Conservation (phyloP, 2,329 filamentous ascomycete genomes). For the Davidsoniella neocaledoniae region DNA sequence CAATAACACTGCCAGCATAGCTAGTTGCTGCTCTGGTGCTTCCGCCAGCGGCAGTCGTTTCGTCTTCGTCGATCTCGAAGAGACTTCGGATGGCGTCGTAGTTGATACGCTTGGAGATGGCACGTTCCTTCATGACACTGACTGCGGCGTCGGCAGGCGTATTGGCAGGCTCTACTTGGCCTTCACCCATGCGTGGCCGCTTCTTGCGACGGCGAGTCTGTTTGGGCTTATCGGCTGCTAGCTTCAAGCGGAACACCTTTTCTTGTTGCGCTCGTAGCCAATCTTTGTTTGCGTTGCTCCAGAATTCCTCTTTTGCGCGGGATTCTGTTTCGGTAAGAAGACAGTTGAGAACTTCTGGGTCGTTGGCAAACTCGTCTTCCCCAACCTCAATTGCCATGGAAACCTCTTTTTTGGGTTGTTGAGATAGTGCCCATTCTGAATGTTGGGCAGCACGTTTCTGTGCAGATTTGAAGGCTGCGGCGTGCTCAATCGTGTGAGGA, state of each 20-base stretch:
- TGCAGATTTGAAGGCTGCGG: constrained; percentile 39
- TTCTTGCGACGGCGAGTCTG: constrained; percentile 38
- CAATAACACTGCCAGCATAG: constrained; percentile 21
- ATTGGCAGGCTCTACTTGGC: constrained; percentile 46
- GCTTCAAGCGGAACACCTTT: constrained; percentile 60
- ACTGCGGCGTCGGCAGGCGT: constrained; percentile 53
- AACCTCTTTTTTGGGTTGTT: constrained; percentile 29
- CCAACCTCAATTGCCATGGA: constrained; percentile 50
- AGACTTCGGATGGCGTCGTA: constrained; percentile 46
- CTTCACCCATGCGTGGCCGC: constrained; percentile 43
- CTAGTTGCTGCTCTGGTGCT: constrained; percentile 33
- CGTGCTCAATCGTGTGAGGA: constrained; percentile 38
- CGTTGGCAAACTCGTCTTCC: constrained; percentile 73
- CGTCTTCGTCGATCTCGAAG: constrained; percentile 27
- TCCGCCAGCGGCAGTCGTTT: constrained; percentile 23
- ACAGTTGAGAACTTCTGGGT: constrained; percentile 73
- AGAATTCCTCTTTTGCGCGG: constrained; percentile 74
- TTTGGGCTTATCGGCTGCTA: constrained; percentile 39
- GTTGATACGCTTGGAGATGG: constrained; percentile 60
- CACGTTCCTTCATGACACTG: constrained; percentile 48
- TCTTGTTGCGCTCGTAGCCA: constrained; percentile 78
- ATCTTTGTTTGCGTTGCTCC: constrained; percentile 88
- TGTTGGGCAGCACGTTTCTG: constrained; percentile 37
- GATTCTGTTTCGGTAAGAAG: constrained; percentile 57
- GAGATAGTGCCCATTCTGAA: constrained; percentile 33